Conservation (phyloP, 2,329 filamentous ascomycete species). For the Aspergillus pseudotamarii region DNA sequence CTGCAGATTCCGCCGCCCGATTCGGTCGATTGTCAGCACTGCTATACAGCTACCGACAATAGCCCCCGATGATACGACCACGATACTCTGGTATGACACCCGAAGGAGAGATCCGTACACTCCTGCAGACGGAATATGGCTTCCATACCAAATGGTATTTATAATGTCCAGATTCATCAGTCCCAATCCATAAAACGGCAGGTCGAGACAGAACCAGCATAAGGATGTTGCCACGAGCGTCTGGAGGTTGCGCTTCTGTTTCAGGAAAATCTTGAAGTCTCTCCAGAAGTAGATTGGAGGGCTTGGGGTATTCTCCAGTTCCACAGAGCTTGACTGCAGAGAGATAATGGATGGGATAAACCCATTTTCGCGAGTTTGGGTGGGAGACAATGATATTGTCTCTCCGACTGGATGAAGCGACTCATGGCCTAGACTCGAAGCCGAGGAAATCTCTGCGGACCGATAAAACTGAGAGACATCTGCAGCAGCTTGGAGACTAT, state of each 20-base stretch:
- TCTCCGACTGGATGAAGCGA: neutral
- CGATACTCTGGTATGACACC: neutral
- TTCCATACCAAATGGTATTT: neutral
- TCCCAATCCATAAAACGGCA: neutral
- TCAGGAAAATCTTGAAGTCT: neutral
- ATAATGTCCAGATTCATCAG: neutral
- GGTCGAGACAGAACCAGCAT: neutral
- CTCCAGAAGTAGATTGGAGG: neutral
- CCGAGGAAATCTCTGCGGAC: neutral
- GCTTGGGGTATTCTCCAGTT: neutral
- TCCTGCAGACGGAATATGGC: neutral
- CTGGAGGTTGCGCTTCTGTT: neutral
- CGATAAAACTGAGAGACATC: neutral
- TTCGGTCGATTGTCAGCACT: neutral
- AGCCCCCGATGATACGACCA: neutral
- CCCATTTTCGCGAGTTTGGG: neutral
- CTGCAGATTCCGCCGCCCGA: neutral
- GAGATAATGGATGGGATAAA: neutral
- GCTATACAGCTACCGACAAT: neutral
- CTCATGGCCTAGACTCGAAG: neutral
- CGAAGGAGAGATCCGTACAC: neutral
- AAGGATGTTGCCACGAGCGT: neutral
- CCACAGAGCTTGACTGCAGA: neutral
- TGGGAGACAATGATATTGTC: neutral
- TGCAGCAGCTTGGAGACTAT: neutral